Base-by-base conservation (phyloP, 371 early-diverging fungal species). In the Apophysomyces ossiformis region DNA sequence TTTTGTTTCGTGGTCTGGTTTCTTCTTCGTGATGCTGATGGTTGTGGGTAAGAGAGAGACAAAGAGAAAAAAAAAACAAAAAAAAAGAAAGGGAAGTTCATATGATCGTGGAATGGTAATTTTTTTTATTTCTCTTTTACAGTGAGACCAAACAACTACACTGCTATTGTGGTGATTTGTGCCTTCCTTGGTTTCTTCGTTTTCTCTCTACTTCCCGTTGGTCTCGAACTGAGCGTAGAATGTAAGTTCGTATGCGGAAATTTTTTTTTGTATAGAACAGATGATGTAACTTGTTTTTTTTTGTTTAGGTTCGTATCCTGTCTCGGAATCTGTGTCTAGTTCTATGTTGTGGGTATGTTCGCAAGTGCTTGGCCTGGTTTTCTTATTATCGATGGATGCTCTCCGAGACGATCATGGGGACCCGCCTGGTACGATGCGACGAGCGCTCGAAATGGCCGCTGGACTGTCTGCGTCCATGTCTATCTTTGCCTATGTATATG, bases 1-100 rank as follows among this genome's bases (percentile, higher is more conserved):
- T 12, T 79, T 72, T 69, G 78, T 86, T 15, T n/a, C n/a, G n/a
- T n/a, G n/a, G n/a, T n/a, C 86, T 85, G 85, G 84, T 1, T 60
- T 77, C 18, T 62, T 84, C 60, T 85, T 82, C 64, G 69, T 87
- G 41, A 71, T 82, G 9, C 74, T 86, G 68, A 70, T 77, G 63
- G 79, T 86, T 73, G 78, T 81, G 66, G 78, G 82, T 82, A 77
- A 71, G 71, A 9, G 6, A 47, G 47, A 32, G 36, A 63, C 15
- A 54, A 37, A 16, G 37, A 21, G 37, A 21, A 35, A 5, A 57
- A 57, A 16, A 0, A 2, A 2, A 2, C 1, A 0, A 26, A 26
- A 26, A 26, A 26, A 26, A 2, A 2, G 32, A 26, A 26, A 26
- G 32, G 3, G 32, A 26, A 26, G 32, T 26, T 26, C 32, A 26